Evolutionary conservation across 2,329 filamentous ascomycete genomes (phyloP), one percentile per base, ranked within the genome.

Genomic region (Cephalotrichum gorgonifer): DNA sequence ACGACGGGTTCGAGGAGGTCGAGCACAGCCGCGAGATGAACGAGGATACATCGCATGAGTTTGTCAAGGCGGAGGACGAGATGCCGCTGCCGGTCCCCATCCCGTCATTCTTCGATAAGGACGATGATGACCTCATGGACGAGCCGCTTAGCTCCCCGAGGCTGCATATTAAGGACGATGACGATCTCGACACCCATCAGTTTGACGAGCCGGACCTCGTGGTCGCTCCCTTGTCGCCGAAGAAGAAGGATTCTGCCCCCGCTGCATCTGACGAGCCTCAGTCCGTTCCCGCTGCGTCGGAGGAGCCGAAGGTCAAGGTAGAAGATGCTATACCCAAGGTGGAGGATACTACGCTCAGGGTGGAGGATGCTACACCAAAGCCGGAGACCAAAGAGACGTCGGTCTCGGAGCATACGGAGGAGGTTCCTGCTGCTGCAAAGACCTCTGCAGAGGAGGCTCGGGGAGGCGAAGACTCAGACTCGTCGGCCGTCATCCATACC

Each of bases 1-100:
- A 95, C 55, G 93, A 97, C 61, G 88, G 87, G 1, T 97, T 96
- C 59, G 93, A 98, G 63, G 89, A 95, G 64, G 90, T 97, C 9
- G 76, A 77, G 30, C 75, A 78, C 44, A 71, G 72, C 43, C 83
- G 81, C 27, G 85, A 88, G 51, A 77, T 88, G 57, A 79, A 43
- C 43, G 48, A 50, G 48, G 48, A 50, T 22, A 46, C 48, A 4
- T 42, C 43, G 31, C 43, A 50, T 35, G 43, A 50, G 26, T 50
- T 85, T 51, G 75, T 82, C 55, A 81, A 81, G 60, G 72, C 72
- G 3, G 74, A 76, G 51, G 73, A 76, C 27, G 76, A 79, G 51
- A 71, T 78, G 6, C 55, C 53, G n/a, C 43, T 49, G 43, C 46
- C 53, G n/a, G 56, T 60, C 15, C 50, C 56, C 30, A 53, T 58